Conservation (phyloP, 1,284 basidiomycete genomes). For the Austropuccinia psidii region DNA sequence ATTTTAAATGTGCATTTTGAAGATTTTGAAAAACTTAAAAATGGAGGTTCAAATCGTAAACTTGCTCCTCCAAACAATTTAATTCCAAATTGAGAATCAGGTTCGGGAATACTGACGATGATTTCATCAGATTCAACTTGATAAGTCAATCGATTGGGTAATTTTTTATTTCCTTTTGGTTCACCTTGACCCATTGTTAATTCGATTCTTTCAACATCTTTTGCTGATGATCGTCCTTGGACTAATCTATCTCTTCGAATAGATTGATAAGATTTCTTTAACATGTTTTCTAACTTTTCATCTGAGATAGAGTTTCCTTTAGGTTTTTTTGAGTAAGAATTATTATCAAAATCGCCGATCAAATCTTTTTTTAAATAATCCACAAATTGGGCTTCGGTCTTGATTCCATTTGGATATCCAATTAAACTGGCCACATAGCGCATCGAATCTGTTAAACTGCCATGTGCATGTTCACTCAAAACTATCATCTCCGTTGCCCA, state of each 20-base stretch:
- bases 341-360: background rate
- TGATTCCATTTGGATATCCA: constrained; percentile 11
- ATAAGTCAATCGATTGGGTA: constrained; percentile 71
- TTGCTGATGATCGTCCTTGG: constrained; percentile 59
- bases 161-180: constrained; percentile 45
- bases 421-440: constrained; percentile 24
- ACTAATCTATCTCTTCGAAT: constrained; percentile 24
- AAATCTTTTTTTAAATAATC: background rate
- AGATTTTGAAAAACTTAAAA: constrained; percentile 66
- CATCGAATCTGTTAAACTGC: constrained; percentile 25
- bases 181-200: constrained; percentile 50
- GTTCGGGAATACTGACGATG: constrained; percentile 67
- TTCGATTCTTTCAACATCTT: constrained; percentile 63
- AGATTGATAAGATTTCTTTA: constrained; percentile 20
- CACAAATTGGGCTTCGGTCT: constrained; percentile 1
- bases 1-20: constrained; percentile 77
- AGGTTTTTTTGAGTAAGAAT: background rate
- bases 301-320: background rate
- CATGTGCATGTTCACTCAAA: constrained; percentile 57
- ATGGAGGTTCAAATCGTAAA: constrained; percentile 71
- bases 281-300: constrained; percentile 19
- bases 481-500: constrained; percentile 78
- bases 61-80: constrained; percentile 76
- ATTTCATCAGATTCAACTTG: constrained; percentile 75
- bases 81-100: constrained; percentile 68